These are phyloP conservation scores for Benincasa hispida DNA, from an alignment of 306 rosid species.

Conservation along the genomic window DNA sequence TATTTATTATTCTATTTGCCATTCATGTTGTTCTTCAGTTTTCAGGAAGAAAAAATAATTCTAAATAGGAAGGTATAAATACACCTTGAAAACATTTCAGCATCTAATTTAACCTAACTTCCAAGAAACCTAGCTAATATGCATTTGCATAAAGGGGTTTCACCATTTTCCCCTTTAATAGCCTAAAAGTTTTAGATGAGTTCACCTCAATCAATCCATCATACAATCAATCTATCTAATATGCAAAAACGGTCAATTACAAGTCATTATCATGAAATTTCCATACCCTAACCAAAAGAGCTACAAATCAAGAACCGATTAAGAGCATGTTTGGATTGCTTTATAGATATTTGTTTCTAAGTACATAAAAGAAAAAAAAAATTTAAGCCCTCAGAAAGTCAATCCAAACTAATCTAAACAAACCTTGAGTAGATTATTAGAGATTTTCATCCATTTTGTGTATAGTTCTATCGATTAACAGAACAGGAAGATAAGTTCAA, in stretches of 20 bases:
- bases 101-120: neutral
- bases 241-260: neutral
- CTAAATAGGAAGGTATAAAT: neutral
- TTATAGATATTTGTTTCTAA: too few relatives aligned
- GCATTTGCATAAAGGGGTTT: neutral
- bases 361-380: too few relatives aligned
- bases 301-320: neutral
- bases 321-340: too few relatives aligned
- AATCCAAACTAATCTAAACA: too few relatives aligned
- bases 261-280: neutral
- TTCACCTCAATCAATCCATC: neutral
- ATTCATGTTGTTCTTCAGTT: too few relatives aligned
- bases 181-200: neutral
- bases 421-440: neutral
- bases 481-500: neutral
- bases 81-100: neutral
- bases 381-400: too few relatives aligned
- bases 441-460: neutral
- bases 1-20: too few relatives aligned
- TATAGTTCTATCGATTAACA: neutral
- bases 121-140: neutral
- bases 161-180: neutral
- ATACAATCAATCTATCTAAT: neutral
- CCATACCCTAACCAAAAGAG: neutral
- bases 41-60: neutral